Conservation (phyloP, 495 filamentous ascomycete species). For the Lasiosphaeria hispida region DNA sequence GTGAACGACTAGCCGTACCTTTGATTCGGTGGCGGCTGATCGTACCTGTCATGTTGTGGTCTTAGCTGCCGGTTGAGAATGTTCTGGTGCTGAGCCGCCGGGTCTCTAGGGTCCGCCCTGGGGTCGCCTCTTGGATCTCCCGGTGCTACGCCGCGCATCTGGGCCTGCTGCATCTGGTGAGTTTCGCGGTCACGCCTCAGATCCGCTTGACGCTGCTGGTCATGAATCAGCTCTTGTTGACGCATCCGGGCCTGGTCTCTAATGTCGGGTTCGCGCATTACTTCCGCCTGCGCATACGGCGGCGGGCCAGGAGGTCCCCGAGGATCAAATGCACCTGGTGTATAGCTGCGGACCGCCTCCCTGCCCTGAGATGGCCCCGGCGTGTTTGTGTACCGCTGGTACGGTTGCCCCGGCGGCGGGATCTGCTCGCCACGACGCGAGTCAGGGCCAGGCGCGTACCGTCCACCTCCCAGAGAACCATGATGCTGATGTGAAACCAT, state of each 20-base stretch:
- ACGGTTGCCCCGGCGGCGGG: constrained; percentile 33
- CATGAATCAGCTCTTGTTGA: background rate
- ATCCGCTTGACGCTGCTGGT: background rate
- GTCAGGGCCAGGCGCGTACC: constrained; percentile 23
- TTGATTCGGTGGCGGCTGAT: constrained; percentile 10
- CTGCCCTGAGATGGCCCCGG: constrained; percentile 26
- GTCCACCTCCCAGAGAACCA: constrained; percentile 21
- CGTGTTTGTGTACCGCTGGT: constrained; percentile 28
- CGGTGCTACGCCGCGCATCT: constrained; percentile 11
- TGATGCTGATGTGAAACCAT: constrained; percentile 29
- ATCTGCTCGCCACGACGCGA: constrained; percentile 17
- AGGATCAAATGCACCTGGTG: constrained; percentile 26
- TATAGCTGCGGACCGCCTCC: constrained; percentile 28
- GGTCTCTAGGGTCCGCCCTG: constrained; percentile 6
- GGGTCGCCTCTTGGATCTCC: background rate
- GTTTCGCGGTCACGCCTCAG: background rate
- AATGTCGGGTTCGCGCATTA: constrained; percentile 13
- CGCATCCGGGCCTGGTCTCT: constrained; percentile 20
- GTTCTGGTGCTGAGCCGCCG: constrained; percentile 16
- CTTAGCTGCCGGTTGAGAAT: constrained; percentile 34
- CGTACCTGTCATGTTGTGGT: constrained; percentile 29
- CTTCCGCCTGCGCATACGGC: constrained; percentile 14
- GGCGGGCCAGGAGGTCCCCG: constrained; percentile 23
- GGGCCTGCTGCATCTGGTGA: constrained; percentile 10
- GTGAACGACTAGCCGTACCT: constrained; percentile 1